phyloP scores from a whole-genome alignment of 2,329 filamentous ascomycete species.

The Penicillium decumbens region DNA sequence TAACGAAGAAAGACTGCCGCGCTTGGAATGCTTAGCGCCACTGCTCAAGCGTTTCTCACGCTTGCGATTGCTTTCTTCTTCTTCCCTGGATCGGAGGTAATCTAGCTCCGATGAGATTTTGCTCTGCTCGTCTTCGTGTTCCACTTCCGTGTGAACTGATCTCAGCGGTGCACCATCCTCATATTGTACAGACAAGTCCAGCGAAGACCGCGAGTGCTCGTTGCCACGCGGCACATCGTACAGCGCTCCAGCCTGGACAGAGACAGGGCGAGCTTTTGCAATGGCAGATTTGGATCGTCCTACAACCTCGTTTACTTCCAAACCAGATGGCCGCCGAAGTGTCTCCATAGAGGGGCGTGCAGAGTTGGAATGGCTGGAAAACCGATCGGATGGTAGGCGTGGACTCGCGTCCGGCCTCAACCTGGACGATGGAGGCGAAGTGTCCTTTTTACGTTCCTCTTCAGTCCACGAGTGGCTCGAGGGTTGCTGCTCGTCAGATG shows the following conservation, averaged over 20 bases:
- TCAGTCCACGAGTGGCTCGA: slow-evolving; percentile 47
- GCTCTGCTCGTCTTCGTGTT: slow-evolving; percentile 38
- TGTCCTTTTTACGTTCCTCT: slow-evolving; percentile 28
- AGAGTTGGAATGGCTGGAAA: slow-evolving; percentile 53
- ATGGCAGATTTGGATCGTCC: slow-evolving; percentile 61
- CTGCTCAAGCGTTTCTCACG: slow-evolving; percentile 54
- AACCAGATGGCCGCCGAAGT: slow-evolving; percentile 55
- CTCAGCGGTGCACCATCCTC: slow-evolving; percentile 35
- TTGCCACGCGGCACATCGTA: slow-evolving; percentile 72
- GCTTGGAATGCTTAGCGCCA: slow-evolving; percentile 61
- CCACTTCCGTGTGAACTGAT: slow-evolving; percentile 33
- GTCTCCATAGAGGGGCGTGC: slow-evolving; percentile 68
- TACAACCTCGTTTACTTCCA: slow-evolving; percentile 58
- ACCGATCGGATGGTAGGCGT: slow-evolving; percentile 45
- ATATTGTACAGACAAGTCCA: slow-evolving; percentile 34
- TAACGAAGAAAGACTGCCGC: slow-evolving; percentile 65
- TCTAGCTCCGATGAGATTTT: slow-evolving; percentile 76
- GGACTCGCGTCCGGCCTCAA: slow-evolving; percentile 48
- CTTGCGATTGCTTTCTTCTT: slow-evolving; percentile 56
- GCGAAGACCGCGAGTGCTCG: slow-evolving; percentile 53
- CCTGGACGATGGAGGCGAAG: slow-evolving; percentile 33
- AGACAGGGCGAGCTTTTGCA: slow-evolving; percentile 66
- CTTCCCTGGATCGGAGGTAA: slow-evolving; percentile 72
- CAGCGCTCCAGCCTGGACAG: slow-evolving; percentile 76
- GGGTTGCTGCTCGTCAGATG: slow-evolving; percentile 43